Conservation (phyloP, 2,329 filamentous ascomycete genomes). For the Fusarium verrucosum region DNA sequence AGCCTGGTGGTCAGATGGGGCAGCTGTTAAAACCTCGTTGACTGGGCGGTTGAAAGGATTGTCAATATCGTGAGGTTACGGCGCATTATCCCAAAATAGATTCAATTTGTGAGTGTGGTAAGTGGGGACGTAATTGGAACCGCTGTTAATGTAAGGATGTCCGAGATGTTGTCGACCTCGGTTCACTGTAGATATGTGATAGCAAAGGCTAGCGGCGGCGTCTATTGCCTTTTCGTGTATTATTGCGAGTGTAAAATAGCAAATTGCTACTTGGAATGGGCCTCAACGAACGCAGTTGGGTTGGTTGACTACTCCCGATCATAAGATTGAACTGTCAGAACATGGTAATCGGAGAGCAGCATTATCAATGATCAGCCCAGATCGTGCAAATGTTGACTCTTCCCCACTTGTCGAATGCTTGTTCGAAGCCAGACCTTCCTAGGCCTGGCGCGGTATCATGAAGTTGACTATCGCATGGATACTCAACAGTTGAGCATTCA, state of each 20-base stretch:
- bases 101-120: background rate
- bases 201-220: background rate
- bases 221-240: background rate
- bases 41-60: constrained; percentile 3
- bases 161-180: constrained; percentile 17
- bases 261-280: background rate
- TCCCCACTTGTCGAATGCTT: constrained; percentile 27
- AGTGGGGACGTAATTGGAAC: constrained; percentile 1
- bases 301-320: background rate
- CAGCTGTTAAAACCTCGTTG: background rate
- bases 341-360: background rate
- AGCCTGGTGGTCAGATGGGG: background rate
- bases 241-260: background rate
- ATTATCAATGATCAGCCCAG: constrained; percentile 32
- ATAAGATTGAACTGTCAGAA: constrained; percentile 1
- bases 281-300: background rate
- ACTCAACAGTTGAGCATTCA: constrained; percentile 11
- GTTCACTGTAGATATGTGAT: background rate
- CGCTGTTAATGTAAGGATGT: constrained; percentile 4
- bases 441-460: constrained; percentile 11
- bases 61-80: constrained; percentile 4
- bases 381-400: constrained; percentile 13
- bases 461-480: constrained; percentile 23
- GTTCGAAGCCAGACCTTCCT: constrained; percentile 6
- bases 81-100: constrained; percentile 36